Evolutionary conservation across 176 grass and related monocot genomes (phyloP), one percentile per base, ranked within the genome.

Genomic region (Melocanna baccifera): DNA sequence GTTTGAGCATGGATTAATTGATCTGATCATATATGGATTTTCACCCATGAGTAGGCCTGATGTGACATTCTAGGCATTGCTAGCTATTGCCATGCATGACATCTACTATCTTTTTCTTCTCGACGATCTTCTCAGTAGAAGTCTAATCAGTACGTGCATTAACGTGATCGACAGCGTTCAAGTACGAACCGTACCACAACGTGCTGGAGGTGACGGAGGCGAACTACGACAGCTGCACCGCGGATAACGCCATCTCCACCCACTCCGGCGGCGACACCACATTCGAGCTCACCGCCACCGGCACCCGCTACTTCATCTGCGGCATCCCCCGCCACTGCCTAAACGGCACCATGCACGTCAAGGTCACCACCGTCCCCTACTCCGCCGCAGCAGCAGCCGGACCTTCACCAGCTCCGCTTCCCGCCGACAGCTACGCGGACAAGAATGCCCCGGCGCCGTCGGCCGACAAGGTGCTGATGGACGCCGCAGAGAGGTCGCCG

Each of bases 261-360:
- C 79, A 83, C 62, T 90, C 91, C 62, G 80, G 88, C 53, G 89
- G 92, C 52, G 2, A 22, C 50, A 94, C 91, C 75, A 30, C 61
- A 78, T 66, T 97, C 79, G 23, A 77, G 48, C 87, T 97, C 62
- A 12, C 87, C 25, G 56, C 63, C 39, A 16, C 83, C 32, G 87
- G 92, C 56, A 92, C 81, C 2, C 83, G 91, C 63, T 94, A 94
- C 87, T 97, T 94, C 92, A 94, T 97, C 82, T 97, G 94, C 79
- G 88, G 94, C 28, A 86, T 90, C 75, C 74, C 91, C 32, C 82
- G 83, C 45, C 88, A 94, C 86, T 94, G 90, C 90, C 50, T 48
- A 72, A 73, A 85, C 63, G 92, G 94, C 65, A 91, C 89, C 68
- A 97, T 94, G 92, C 84, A 91, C 89, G 30, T 94, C 59, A 62